These are phyloP conservation scores for Solanum hybrid DNA, from an alignment of 305 asterid genomes.

Conservation along the genomic window DNA sequence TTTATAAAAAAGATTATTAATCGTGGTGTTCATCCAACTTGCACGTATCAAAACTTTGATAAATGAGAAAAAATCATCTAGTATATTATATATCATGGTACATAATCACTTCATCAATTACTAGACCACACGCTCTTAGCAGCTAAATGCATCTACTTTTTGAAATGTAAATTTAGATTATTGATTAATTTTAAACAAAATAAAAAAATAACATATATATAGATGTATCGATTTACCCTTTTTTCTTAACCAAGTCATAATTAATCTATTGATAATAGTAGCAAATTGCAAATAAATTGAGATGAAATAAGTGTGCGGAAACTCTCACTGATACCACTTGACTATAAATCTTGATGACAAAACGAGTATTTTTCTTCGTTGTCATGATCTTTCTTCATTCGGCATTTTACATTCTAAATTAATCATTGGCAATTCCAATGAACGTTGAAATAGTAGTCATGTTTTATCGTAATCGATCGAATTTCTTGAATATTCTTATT, in stretches of 20 bases:
- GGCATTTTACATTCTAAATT: not conserved
- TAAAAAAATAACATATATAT: too few species aligned
- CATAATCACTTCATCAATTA: not conserved
- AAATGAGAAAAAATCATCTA: rapidly evolving
- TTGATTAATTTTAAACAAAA: not conserved
- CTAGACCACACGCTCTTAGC: not conserved
- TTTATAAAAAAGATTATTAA: not conserved
- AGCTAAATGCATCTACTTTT: not conserved
- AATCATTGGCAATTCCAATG: not conserved
- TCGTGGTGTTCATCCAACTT: not conserved
- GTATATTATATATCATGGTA: not conserved
- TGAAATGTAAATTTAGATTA: not conserved
- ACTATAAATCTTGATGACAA: not conserved
- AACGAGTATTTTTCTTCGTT: not conserved
- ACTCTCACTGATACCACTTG: not conserved
- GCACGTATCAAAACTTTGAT: not conserved
- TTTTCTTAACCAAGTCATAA: not conserved
- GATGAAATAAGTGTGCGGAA: not conserved
- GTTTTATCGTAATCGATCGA: not conserved
- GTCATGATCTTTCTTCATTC: not conserved
- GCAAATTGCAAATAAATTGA: not conserved
- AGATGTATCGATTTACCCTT: rapidly evolving
- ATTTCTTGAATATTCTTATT: not conserved
- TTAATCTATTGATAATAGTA: not conserved
- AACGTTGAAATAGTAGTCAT: not conserved